Conservation (phyloP, 1,284 basidiomycete genomes). For the Cystobasidium sp. region DNA sequence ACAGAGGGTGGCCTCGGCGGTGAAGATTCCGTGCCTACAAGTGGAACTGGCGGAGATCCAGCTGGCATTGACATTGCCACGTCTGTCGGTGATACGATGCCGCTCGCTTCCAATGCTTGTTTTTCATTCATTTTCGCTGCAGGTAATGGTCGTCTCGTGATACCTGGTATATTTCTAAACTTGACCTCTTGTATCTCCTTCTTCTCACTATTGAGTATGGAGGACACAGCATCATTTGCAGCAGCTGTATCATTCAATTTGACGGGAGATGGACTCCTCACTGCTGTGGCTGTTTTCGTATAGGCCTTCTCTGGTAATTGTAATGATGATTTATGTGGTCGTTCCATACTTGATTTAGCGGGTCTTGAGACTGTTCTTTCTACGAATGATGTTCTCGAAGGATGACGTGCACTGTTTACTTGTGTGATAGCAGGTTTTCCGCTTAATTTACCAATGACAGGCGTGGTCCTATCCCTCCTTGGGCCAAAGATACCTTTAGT, state of each 20-base stretch:
- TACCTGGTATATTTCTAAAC: slow-evolving; percentile 19
- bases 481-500: slow-evolving; percentile 23
- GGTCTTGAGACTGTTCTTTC: slow-evolving; percentile 20
- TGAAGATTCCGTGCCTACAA: neutral
- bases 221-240: neutral
- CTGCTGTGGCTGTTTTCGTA: neutral
- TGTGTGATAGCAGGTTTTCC: neutral
- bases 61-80: neutral
- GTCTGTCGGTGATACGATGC: neutral
- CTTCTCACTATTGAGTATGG: neutral
- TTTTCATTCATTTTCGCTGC: neutral
- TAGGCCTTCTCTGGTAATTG: neutral
- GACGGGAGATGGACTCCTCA: neutral
- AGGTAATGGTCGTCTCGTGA: slow-evolving; percentile 3
- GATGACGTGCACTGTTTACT: neutral
- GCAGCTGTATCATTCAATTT: neutral
- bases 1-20: neutral
- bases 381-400: slow-evolving; percentile 14
- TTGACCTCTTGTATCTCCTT: neutral
- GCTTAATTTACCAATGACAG: neutral
- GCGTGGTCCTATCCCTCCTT: neutral
- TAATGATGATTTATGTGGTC: slow-evolving; percentile 8
- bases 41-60: neutral
- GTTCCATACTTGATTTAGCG: slow-evolving; percentile 9
- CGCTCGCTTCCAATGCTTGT: neutral